Evolutionary conservation across 1,284 basidiomycete species (phyloP).

Genomic region (Fistulina hepatica): DNA sequence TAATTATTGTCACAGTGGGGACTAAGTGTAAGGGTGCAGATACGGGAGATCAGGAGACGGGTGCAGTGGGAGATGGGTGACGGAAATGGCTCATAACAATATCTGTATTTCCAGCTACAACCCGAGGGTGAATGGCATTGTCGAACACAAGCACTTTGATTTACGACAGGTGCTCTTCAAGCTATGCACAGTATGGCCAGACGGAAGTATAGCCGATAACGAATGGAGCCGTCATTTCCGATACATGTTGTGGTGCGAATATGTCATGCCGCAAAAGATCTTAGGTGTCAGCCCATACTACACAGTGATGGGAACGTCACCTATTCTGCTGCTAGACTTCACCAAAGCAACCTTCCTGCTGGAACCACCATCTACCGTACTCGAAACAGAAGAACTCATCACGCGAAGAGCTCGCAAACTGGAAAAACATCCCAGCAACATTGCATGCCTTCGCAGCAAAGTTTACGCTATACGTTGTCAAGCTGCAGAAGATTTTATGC

Average conservation of each 20-base stretch:
- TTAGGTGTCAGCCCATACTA: constrained; percentile 18
- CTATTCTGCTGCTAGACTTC: constrained; percentile 16
- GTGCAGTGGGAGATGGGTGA: too few relatives aligned
- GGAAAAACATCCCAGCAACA: constrained; percentile 4
- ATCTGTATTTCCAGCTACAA: constrained; percentile 35
- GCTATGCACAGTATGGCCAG: too few relatives aligned
- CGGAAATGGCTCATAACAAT: too few relatives aligned
- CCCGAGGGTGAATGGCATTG: constrained; percentile 28
- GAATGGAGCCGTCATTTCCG: neutral
- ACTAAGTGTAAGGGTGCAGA: too few relatives aligned
- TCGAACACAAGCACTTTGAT: constrained; percentile 28
- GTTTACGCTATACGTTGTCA: constrained; percentile 1
- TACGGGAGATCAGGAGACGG: too few relatives aligned
- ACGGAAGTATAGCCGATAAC: constrained; percentile 18
- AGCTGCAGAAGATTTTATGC: neutral
- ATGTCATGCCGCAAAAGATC: constrained; percentile 12
- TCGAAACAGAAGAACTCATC: constrained; percentile 7
- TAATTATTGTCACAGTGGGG: too few relatives aligned
- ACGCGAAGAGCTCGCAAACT: constrained; percentile 1
- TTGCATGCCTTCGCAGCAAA: constrained; percentile 3
- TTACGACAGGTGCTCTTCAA: constrained; percentile 29
- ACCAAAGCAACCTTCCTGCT: constrained; percentile 10
- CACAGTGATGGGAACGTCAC: constrained; percentile 14
- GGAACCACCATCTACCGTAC: constrained; percentile 18
- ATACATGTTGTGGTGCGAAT: constrained; percentile 19